Evolutionary conservation across 2,329 filamentous ascomycete species (phyloP), one percentile per base, ranked within the genome.

Genomic region (Beauveria sp.): DNA sequence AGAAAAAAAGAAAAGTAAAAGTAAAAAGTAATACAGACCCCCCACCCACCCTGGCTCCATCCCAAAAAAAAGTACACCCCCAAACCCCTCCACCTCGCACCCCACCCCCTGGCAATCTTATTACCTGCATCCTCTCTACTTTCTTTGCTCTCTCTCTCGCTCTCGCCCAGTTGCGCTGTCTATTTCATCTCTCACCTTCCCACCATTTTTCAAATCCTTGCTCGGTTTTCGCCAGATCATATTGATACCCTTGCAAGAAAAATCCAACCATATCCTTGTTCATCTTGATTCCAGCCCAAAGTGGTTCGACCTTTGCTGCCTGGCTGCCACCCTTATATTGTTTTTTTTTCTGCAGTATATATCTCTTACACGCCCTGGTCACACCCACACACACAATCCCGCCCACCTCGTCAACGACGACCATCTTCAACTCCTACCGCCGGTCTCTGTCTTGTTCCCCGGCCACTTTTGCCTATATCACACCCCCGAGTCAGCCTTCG

Each of bases 341-440:
- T 46, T 28, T 45, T 40, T 20, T 45, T 20, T 54, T 26, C 59
- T 45, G 20, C 24, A 52, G 14, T 24, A 59, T 61, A 54, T 61
- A 61, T 61, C 59, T 40, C 59, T 61, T 61, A 61, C 59, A 61
- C 50, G 59, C 59, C 59, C 50, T 48, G 26, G 50, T 54, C 59
- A 8, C 40, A 43, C n/a, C 40, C n/a, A n/a, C 31, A 20, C n/a
- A 26, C 26, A 31, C 26, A 34, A 51, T 26, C 3, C 18, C 48
- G 38, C 34, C 40, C 38, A 49, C 34, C 48, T 59, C 22, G 22
- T 34, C 16, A 40, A 40, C 51, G 9, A 46, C 40, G n/a, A 18
- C 7, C 20, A 28, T 57, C 54, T 26, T 18, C 43, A 49, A n/a
- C n/a, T n/a, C n/a, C n/a, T n/a, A n/a, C n/a, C n/a, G 16, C 42